Evolutionary conservation across 2,329 filamentous ascomycete species (phyloP).

Genomic region (Fusarium brachygibbosum): DNA sequence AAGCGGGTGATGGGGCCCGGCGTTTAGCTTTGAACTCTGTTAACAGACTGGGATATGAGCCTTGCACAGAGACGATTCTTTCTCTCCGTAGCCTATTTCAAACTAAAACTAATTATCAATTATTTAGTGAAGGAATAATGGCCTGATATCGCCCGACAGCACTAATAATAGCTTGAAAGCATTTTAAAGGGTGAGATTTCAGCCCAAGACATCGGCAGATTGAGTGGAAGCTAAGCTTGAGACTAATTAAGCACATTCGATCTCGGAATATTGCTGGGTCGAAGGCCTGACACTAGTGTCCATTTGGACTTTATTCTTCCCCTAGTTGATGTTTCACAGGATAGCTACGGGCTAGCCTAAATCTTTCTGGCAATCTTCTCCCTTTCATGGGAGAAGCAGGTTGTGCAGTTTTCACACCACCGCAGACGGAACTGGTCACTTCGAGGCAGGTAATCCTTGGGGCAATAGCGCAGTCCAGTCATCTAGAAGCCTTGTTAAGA

Average conservation of each 20-base stretch:
- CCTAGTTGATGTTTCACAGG: neutral
- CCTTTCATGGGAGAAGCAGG: neutral
- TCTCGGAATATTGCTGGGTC: neutral
- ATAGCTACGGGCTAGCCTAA: neutral
- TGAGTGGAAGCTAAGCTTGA: neutral
- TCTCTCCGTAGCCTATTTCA: slow-evolving; percentile 9
- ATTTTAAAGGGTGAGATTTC: rapidly evolving
- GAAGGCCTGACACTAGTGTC: neutral
- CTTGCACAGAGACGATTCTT: neutral
- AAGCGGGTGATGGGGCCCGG: neutral
- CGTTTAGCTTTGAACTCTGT: slow-evolving; percentile 24
- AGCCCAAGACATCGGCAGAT: neutral
- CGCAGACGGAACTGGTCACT: no score
- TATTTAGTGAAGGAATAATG: neutral
- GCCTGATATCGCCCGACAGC: neutral
- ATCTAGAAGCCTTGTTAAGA: neutral
- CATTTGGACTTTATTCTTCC: neutral
- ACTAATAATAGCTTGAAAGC: neutral
- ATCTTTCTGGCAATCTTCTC: neutral
- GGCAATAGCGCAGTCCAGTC: neutral
- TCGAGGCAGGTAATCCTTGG: neutral
- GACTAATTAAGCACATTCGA: neutral
- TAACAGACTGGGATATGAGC: neutral
- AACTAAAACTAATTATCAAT: neutral
- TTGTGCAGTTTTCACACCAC: neutral